Evolutionary conservation across 2,329 filamentous ascomycete genomes (phyloP), one percentile per base, ranked within the genome.

Genomic region (Ceratocystis eucalypticola): DNA sequence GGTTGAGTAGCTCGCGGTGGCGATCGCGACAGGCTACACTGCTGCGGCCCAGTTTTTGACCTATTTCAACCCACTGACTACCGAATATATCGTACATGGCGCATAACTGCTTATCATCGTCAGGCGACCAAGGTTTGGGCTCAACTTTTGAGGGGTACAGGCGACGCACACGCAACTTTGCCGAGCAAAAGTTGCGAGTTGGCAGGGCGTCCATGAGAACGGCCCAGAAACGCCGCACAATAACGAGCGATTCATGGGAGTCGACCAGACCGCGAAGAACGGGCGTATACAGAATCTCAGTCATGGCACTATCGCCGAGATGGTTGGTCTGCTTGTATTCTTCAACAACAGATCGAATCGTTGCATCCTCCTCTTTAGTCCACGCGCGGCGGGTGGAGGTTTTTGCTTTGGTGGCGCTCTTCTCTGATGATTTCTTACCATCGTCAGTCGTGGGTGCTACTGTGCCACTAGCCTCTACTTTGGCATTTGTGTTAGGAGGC

Each of bases 221-320:
- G 3, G 28, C 15, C 66, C 66, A 68, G 28, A 65, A 45, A 1
- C 44, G 59, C 5, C 64, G 59, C 10, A 68, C 57, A 28, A 65
- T 45, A 8, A 25, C 50, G 3, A 68, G 48, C 1, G 62, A 48
- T 33, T 59, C 61, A n/a, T 55, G 44, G 3, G 46, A 66, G 37
- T 65, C 57, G 41, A 68, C 61, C 17, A 68, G 41, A 17, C 57
- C 50, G 28, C 66, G 66, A 37, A 68, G 48, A 25, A 68, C 61
- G 25, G 66, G 66, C 20, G 66, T 68, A 33, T 68, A 61, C 1
- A 68, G 45, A 5, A 66, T 64, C 28, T 65, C 45, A 15, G 46
- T 48, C 10, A 68, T 62, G 15, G 62, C 57, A 15, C 55, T 61
- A 5, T 46, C 59, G 3, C 59, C 45, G 15, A 68, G 46, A 37